Conservation (phyloP, 2,329 filamentous ascomycete species). For the Tolypocladium tropicale region DNA sequence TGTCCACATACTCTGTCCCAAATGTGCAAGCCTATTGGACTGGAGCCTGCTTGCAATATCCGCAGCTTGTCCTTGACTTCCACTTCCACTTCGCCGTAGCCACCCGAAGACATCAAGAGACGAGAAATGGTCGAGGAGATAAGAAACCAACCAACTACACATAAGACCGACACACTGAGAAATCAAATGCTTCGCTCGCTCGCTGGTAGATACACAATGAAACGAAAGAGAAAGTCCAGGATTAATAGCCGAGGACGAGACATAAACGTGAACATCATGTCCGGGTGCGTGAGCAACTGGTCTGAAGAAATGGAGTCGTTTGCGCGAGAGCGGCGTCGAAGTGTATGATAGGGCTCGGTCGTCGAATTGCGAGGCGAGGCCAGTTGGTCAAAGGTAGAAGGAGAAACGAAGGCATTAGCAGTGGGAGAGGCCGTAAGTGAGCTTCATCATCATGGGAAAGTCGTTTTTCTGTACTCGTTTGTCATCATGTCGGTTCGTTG, state of each 20-base stretch:
- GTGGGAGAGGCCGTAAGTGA: slow-evolving; percentile 16
- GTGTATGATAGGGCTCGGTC: not conserved
- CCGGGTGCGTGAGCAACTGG: slow-evolving; percentile 3
- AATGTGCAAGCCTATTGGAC: slow-evolving; percentile 3
- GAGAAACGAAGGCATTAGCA: slow-evolving; percentile 17
- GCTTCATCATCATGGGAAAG: slow-evolving; percentile 24
- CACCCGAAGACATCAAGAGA: not conserved
- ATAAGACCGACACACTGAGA: not conserved
- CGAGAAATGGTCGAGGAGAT: not conserved
- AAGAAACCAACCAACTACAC: not conserved
- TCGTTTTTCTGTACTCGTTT: slow-evolving; percentile 22
- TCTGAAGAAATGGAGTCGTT: not conserved
- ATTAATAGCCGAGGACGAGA: not conserved
- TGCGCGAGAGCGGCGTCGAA: not conserved
- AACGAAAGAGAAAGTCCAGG: slow-evolving; percentile 4
- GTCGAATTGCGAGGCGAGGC: not conserved
- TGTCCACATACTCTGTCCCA: not conserved
- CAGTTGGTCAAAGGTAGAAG: slow-evolving; percentile 1
- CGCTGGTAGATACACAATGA: slow-evolving; percentile 1
- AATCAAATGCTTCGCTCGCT: slow-evolving; percentile 2
- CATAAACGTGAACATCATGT: slow-evolving; percentile 3
- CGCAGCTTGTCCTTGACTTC: not conserved
- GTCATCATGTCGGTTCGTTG: slow-evolving; percentile 31
- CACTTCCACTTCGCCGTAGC: not conserved
- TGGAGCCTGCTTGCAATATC: not conserved